These are phyloP conservation scores for Mucor indicus DNA, from an alignment of 371 early-diverging fungal genomes.

Conservation along the genomic window DNA sequence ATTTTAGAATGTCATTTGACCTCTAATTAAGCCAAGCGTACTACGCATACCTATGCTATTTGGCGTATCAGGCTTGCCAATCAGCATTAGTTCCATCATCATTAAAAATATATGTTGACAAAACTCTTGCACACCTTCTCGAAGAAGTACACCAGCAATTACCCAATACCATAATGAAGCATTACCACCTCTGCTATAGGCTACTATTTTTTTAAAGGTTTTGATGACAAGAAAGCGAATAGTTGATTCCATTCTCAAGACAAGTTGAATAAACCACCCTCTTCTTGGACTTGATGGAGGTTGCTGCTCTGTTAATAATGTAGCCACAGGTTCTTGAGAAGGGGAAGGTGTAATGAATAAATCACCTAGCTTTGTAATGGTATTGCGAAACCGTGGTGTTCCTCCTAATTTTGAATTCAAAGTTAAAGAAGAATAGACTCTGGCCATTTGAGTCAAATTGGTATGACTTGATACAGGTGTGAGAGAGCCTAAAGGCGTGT, in stretches of 20 bases:
- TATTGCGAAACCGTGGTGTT: slow-evolving; percentile 21
- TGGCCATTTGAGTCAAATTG: slow-evolving; percentile 21
- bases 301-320: no score
- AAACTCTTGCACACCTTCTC: slow-evolving; percentile 32
- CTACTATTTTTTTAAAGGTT: neutral
- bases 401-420: slow-evolving; percentile 16
- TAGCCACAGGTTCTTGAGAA: no score
- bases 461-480: slow-evolving; percentile 31
- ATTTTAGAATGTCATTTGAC: slow-evolving; percentile 24
- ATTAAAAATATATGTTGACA: slow-evolving; percentile 25
- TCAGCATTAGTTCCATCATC: slow-evolving; percentile 19
- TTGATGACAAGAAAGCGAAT: no score
- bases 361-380: slow-evolving; percentile 13
- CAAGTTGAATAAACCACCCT: no score
- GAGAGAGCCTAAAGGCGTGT: slow-evolving; percentile 22
- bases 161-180: slow-evolving; percentile 34
- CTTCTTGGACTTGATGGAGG: no score
- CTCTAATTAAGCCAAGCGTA: slow-evolving; percentile 19
- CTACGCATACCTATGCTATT: slow-evolving; percentile 18
- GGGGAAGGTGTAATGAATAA: slow-evolving; percentile 4
- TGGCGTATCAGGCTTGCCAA: no score
- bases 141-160: slow-evolving; percentile 24
- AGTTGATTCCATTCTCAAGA: no score
- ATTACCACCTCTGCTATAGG: slow-evolving; percentile 1
- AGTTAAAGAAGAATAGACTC: slow-evolving; percentile 12